Percentiles rank a stretch among this genome's conserved stretches.
phyloP scores from a whole-genome alignment of 176 grass and related monocot species.

The Phragmites australis region DNA sequence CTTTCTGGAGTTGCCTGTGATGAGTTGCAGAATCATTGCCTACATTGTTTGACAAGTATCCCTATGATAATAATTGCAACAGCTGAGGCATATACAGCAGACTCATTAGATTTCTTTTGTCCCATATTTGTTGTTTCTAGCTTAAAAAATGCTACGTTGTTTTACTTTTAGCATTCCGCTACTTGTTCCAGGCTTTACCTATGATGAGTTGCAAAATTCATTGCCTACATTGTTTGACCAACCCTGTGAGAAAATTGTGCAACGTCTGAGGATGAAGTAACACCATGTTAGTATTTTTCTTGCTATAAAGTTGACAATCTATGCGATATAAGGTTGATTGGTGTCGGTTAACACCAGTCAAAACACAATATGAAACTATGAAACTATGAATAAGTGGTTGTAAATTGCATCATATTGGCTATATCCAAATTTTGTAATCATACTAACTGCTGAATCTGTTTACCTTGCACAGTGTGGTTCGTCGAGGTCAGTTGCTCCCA shows the following conservation, averaged over 20 bases:
- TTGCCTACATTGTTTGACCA: slow-evolving; percentile 42
- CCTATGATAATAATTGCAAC: slow-evolving; percentile 19
- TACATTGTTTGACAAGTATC: slow-evolving; percentile 28
- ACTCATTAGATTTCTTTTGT: background rate
- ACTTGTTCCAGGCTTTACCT: background rate
- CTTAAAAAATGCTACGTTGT: background rate
- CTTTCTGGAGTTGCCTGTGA: slow-evolving; percentile 7
- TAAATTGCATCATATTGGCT: background rate
- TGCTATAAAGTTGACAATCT: background rate
- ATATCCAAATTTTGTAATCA: background rate
- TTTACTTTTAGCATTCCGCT: background rate
- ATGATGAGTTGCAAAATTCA: slow-evolving; percentile 39
- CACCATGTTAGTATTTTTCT: background rate
- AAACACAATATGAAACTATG: background rate
- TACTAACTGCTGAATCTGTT: slow-evolving; percentile 13
- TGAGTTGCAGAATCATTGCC: slow-evolving; percentile 23
- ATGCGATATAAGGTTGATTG: background rate
- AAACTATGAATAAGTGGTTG: background rate
- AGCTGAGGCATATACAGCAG: slow-evolving; percentile 23
- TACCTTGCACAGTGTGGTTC: slow-evolving; percentile 78
- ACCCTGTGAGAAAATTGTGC: slow-evolving; percentile 21
- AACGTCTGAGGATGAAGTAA: background rate
- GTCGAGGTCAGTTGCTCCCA: slow-evolving; percentile 85
- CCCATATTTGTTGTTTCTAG: background rate
- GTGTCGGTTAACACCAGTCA: background rate